Evolutionary conservation across 495 filamentous ascomycete genomes (phyloP).

Genomic region (Parmelia sp.): DNA sequence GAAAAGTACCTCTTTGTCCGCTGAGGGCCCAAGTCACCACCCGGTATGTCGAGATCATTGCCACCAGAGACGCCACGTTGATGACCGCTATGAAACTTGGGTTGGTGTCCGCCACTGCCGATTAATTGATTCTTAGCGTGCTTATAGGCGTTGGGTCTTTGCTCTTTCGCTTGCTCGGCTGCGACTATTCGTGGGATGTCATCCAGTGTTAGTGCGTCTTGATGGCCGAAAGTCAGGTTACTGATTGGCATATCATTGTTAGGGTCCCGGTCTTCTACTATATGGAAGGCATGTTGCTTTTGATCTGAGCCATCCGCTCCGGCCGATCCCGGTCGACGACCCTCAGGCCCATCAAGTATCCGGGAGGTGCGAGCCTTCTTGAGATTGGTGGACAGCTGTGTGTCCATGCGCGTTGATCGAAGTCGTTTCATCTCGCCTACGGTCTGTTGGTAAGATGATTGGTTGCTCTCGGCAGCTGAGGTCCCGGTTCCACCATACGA

Average conservation of each 20-base stretch:
- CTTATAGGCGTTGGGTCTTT: slow-evolving; percentile 74
- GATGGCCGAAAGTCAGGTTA: slow-evolving; percentile 77
- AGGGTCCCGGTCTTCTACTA: slow-evolving; percentile 75
- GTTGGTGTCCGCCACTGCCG: slow-evolving; percentile 51
- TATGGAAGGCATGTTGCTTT: slow-evolving; percentile 59
- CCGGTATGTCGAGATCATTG: slow-evolving; percentile 43
- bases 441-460: slow-evolving; percentile 86
- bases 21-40: slow-evolving; percentile 44
- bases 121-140: slow-evolving; percentile 73
- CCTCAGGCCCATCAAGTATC: slow-evolving; percentile 88
- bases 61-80: slow-evolving; percentile 69
- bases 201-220: slow-evolving; percentile 87
- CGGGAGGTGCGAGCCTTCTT: slow-evolving; percentile 84
- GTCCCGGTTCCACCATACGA: slow-evolving; percentile 65
- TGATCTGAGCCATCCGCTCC: slow-evolving; percentile 57
- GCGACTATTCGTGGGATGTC: slow-evolving; percentile 98
- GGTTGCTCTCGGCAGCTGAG: slow-evolving; percentile 46
- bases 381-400: slow-evolving; percentile 83
- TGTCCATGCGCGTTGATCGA: slow-evolving; percentile 87
- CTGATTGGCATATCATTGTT: slow-evolving; percentile 62
- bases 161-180: slow-evolving; percentile 88
- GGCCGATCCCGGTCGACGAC: slow-evolving; percentile 71
- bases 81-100: slow-evolving; percentile 66
- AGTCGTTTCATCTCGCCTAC: slow-evolving; percentile 89
- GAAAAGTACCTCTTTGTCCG: slow-evolving; percentile 83